phyloP scores from a whole-genome alignment of 176 grass and related monocot genomes.

The Themeda triandra region DNA sequence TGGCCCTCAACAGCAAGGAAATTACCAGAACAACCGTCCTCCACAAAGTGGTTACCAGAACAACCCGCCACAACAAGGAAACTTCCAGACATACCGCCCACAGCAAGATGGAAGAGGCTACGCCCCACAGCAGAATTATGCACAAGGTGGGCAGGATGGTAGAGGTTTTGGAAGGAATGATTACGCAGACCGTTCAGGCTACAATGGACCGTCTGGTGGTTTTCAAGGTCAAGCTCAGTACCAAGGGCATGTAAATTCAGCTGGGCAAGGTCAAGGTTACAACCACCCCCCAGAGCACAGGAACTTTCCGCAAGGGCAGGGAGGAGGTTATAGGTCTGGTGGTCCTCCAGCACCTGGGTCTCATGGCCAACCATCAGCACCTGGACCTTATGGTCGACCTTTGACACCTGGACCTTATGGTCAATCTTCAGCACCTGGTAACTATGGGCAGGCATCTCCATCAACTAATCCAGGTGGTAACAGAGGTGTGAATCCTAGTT shows the following conservation, averaged over 20 bases:
- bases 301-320: constrained; percentile 49
- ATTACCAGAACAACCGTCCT: constrained; percentile 49
- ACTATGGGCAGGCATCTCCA: constrained; percentile 32
- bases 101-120: constrained; percentile 59
- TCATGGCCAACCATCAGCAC: too few relatives aligned
- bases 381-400: too few relatives aligned
- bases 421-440: neutral
- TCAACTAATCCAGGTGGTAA: constrained; percentile 21
- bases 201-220: constrained; percentile 34
- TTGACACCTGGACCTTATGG: too few relatives aligned
- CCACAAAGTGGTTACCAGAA: constrained; percentile 44
- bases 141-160: constrained; percentile 41
- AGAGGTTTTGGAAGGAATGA: constrained; percentile 37
- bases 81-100: constrained; percentile 35
- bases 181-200: constrained; percentile 28
- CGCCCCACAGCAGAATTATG: constrained; percentile 44
- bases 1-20: constrained; percentile 33
- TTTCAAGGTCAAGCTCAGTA: constrained; percentile 29
- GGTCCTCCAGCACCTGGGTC: constrained; percentile 36
- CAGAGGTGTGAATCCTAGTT: constrained; percentile 22
- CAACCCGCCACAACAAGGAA: constrained; percentile 39
- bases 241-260: constrained; percentile 50
- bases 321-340: constrained; percentile 25
- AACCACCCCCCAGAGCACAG: constrained; percentile 47
- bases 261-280: constrained; percentile 45